Percentiles rank a stretch among this genome's conserved stretches.
phyloP scores from a whole-genome alignment of 352 stramenopile species.

The Thalassiosira exigua region DNA sequence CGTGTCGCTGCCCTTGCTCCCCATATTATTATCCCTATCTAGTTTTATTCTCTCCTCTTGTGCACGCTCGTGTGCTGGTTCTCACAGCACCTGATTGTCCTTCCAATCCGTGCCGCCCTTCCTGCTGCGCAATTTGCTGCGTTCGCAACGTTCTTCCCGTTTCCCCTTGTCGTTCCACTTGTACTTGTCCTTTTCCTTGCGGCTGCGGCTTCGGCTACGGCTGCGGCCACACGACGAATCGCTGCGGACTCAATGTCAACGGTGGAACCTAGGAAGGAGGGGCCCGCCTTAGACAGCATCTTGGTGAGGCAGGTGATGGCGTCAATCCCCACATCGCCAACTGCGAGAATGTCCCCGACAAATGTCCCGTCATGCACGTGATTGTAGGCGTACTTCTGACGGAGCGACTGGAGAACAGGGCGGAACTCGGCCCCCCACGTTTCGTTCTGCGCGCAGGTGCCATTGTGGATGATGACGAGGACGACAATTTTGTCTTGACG shows the following conservation, averaged over 20 bases:
- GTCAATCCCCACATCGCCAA: neutral
- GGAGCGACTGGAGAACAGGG: no score
- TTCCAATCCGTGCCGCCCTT: neutral
- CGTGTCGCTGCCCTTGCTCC: no score
- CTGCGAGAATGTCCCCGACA: neutral
- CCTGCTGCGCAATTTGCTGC: neutral
- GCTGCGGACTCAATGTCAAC: neutral
- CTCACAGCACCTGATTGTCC: slow-evolving; percentile 26
- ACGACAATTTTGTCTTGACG: no score
- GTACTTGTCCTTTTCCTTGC: no score
- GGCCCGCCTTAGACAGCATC: no score
- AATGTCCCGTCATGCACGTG: slow-evolving; percentile 22
- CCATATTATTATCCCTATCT: no score
- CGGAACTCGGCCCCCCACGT: no score
- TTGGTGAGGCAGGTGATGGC: neutral
- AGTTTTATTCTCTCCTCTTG: no score
- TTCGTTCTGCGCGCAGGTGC: no score
- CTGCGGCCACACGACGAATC: neutral
- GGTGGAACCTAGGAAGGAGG: neutral
- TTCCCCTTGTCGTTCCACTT: neutral
- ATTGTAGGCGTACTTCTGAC: slow-evolving; percentile 18
- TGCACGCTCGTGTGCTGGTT: slow-evolving; percentile 8
- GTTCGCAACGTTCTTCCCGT: neutral
- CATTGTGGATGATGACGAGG: no score
- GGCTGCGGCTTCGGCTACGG: no score